Evolutionary conservation across 345 rosid genomes (phyloP).

Genomic region (Kandelia obovata): DNA sequence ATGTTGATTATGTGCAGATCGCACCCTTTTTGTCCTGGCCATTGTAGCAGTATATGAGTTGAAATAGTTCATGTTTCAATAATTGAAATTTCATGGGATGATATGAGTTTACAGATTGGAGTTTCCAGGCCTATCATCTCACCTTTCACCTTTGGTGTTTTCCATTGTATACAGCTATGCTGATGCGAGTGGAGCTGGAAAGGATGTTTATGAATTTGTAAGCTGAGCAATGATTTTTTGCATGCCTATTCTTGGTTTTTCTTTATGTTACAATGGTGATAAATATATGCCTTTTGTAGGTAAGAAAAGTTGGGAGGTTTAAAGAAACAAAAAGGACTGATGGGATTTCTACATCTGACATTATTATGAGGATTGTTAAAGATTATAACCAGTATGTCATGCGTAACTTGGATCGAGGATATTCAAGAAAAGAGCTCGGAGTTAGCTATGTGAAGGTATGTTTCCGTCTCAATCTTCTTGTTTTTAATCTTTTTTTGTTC

Average conservation of each 20-base stretch:
- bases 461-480: not conserved
- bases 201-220: conserved; percentile 74
- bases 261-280: conserved; percentile 11
- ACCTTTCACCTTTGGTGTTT: conserved; percentile 1
- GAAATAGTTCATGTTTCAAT: too few relatives aligned
- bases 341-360: conserved; percentile 70
- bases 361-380: conserved; percentile 68
- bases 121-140: not conserved
- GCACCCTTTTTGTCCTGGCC: too few relatives aligned
- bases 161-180: conserved; percentile 43
- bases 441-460: conserved; percentile 68
- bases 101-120: not conserved
- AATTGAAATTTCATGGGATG: too few relatives aligned
- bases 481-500: not conserved
- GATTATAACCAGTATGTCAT: conserved; percentile 69
- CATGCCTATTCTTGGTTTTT: conserved; percentile 2
- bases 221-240: conserved; percentile 23
- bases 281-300: conserved; percentile 28
- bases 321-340: conserved; percentile 67
- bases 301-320: conserved; percentile 51
- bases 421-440: conserved; percentile 63
- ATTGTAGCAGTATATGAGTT: too few relatives aligned
- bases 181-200: conserved; percentile 73
- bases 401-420: conserved; percentile 69
- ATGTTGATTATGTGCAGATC: not conserved